A percentile compares a stretch with the other conserved stretches of the same genome.
Conservation (phyloP, 2,329 filamentous ascomycete genomes). For the Zymoseptoria pseudotritici region DNA sequence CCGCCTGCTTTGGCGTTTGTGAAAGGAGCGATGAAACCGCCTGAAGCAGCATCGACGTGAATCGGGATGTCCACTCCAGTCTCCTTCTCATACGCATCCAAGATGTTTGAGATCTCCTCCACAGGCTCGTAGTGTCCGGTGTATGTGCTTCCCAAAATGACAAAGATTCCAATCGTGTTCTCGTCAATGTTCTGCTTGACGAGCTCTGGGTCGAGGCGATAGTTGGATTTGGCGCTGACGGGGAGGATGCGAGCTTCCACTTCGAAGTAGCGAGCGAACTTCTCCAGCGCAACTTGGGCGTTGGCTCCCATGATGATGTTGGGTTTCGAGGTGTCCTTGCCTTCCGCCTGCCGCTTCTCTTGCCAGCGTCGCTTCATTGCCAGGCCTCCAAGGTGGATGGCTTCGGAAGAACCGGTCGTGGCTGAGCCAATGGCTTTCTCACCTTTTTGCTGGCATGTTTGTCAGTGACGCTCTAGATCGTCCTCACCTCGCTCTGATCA, state of each 20-base stretch:
- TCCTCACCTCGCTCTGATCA: background rate
- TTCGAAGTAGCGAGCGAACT: slow-evolving; percentile 67
- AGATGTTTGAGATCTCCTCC: slow-evolving; percentile 56
- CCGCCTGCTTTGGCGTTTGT: slow-evolving; percentile 43
- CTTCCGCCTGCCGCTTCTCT: slow-evolving; percentile 50
- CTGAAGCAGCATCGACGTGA: slow-evolving; percentile 56
- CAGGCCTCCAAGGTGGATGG: slow-evolving; percentile 37
- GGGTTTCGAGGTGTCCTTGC: slow-evolving; percentile 56
- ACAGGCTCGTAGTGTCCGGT: slow-evolving; percentile 69
- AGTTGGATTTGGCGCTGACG: slow-evolving; percentile 54
- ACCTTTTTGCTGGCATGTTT: slow-evolving; percentile 37
- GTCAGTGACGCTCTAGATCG: background rate
- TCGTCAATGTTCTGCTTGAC: slow-evolving; percentile 53
- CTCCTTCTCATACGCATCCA: slow-evolving; percentile 55
- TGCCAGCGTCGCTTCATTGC: slow-evolving; percentile 73
- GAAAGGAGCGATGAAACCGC: slow-evolving; percentile 57
- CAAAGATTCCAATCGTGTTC: slow-evolving; percentile 70
- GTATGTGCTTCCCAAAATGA: slow-evolving; percentile 65
- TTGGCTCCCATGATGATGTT: slow-evolving; percentile 72
- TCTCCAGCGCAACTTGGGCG: slow-evolving; percentile 65
- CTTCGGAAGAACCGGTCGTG: slow-evolving; percentile 62
- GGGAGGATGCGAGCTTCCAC: slow-evolving; percentile 60
- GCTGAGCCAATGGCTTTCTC: slow-evolving; percentile 62
- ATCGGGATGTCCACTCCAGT: slow-evolving; percentile 61
- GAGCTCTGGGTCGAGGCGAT: slow-evolving; percentile 55